These are phyloP conservation scores for Sporodiniella umbellata DNA, from an alignment of 371 early-diverging fungal genomes.

Conservation along the genomic window DNA sequence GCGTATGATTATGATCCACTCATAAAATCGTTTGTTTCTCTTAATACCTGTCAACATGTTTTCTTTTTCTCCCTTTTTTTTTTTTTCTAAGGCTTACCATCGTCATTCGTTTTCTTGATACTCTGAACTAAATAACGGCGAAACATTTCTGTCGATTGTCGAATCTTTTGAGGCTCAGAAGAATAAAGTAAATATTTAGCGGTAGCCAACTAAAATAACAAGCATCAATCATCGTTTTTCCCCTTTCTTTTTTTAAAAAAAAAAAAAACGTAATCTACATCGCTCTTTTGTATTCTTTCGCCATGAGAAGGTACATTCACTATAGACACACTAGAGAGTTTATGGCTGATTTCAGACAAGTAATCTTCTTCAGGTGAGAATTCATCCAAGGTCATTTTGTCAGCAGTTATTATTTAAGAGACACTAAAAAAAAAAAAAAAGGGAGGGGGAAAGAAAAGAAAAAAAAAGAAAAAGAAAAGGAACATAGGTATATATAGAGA, in stretches of 20 bases:
- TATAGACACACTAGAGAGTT: slow-evolving; percentile 38
- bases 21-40: too few relatives aligned
- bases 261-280: slow-evolving; percentile 13
- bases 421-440: neutral
- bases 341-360: slow-evolving; percentile 37
- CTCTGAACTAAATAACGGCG: slow-evolving; percentile 45
- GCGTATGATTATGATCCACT: slow-evolving; percentile 14
- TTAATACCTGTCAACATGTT: neutral
- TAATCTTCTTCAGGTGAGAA: slow-evolving; percentile 33
- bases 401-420: neutral
- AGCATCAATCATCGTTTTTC: too few relatives aligned
- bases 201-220: slow-evolving; percentile 15
- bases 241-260: too few relatives aligned
- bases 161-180: slow-evolving; percentile 18
- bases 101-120: too few relatives aligned
- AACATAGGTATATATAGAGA: neutral
- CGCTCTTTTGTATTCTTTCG: slow-evolving; percentile 18
- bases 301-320: slow-evolving; percentile 18
- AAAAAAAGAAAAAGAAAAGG: neutral
- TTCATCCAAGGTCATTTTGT: slow-evolving; percentile 40
- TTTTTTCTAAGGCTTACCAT: too few relatives aligned
- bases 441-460: neutral
- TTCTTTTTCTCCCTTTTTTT: neutral
- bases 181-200: slow-evolving; percentile 18
- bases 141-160: slow-evolving; percentile 24